These are phyloP conservation scores for Tripterygium wilfordii DNA, from an alignment of 177 flowering plant genomes.

Conservation along the genomic window DNA sequence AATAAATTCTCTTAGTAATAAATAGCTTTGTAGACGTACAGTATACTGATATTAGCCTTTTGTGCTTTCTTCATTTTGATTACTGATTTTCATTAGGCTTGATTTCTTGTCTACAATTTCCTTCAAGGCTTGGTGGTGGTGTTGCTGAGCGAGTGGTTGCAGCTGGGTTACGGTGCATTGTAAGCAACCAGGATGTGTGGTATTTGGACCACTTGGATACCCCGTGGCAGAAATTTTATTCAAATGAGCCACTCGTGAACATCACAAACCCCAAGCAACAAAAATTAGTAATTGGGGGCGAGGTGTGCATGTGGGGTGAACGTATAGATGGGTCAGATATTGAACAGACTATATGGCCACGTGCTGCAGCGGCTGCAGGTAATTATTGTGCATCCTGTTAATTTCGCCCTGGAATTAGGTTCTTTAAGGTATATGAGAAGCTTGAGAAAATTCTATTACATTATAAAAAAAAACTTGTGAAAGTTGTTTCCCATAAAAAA, in stretches of 20 bases:
- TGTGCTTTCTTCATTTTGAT: no score
- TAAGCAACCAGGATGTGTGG: slow-evolving; percentile 90
- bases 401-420: no score
- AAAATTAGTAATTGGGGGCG: slow-evolving; percentile 69
- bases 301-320: slow-evolving; percentile 94
- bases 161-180: slow-evolving; percentile 75
- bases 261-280: slow-evolving; percentile 56
- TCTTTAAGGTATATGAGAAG: no score
- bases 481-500: no score
- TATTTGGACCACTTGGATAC: slow-evolving; percentile 75
- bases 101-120: no score
- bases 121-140: slow-evolving; percentile 82
- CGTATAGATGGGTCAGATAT: slow-evolving; percentile 64
- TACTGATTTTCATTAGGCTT: no score
- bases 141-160: slow-evolving; percentile 61
- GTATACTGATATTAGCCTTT: no score
- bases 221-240: slow-evolving; percentile 61
- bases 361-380: slow-evolving; percentile 98
- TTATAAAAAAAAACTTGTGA: no score
- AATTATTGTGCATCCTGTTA: slow-evolving; percentile 3
- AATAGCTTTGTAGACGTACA: no score
- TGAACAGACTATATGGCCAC: slow-evolving; percentile 88
- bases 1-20: no score
- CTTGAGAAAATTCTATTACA: no score
- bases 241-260: slow-evolving; percentile 67